Evolutionary conservation across 2,329 filamentous ascomycete genomes (phyloP), one percentile per base, ranked within the genome.

Genomic region (Penicillium fuscoglaucum): DNA sequence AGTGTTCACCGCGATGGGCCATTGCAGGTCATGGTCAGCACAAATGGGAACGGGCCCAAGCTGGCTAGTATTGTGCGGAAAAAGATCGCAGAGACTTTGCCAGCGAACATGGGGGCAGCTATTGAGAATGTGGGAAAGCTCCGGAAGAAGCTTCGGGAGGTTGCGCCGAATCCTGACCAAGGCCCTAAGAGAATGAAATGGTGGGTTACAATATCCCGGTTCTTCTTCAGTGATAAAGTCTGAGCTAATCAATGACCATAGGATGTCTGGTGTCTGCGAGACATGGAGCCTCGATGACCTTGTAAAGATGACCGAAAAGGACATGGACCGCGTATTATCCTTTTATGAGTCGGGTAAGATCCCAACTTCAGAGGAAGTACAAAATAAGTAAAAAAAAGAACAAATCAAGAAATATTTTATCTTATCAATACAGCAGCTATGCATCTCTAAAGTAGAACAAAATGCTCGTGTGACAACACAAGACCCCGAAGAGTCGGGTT

Each of bases 1-100:
- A 95, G 90, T 72, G 88, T 97, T 40, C 91, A 99, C 77, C 88
- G 95, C 51, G 95, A 99, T 74, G 95, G 95, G 0, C 95, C 95
- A 6, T 78, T 99, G 60, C 95, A 99, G 80, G 89, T 99, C 70
- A 99, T 99, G 95, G 93, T 99, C 67, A 96, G 90, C 79, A 99
- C 95, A 37, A 99, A 98, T 74, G 95, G 95, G 52, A 97, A 96
- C 73, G 95, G 95, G 0, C 95, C 95, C 0, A 88, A 93, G 72
- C 79, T 99, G 63, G 95, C 95, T 10, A 93, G 91, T 66, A 87
- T 93, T 48, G 90, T 99, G 51, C 82, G 93, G 54, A 84, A 89
- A 71, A 86, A 90, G 71, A 96, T 99, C 64, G 93, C 91, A 19
- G 83, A 80, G 21, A 82, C 81, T 49, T 78, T 99, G 57, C 95